These are phyloP conservation scores for Penicillium soppii DNA, from an alignment of 495 filamentous ascomycete species.

Conservation along the genomic window DNA sequence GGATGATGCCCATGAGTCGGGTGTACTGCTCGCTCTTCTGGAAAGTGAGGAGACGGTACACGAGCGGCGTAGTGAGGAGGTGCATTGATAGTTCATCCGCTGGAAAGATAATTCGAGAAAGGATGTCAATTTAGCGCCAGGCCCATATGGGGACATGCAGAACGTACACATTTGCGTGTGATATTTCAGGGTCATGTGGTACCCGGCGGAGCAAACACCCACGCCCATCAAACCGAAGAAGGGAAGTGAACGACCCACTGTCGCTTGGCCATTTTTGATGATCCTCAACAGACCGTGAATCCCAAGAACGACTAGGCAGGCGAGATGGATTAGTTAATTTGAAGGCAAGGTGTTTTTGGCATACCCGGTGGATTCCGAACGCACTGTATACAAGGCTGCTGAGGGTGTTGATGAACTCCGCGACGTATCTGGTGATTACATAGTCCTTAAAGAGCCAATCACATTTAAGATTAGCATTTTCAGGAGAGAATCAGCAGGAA, in stretches of 20 bases:
- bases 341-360: neutral
- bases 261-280: no score
- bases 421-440: conserved; percentile 30
- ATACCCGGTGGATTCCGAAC: conserved; percentile 4
- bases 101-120: conserved; percentile 3
- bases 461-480: no score
- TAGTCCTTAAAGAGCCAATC: conserved; percentile 31
- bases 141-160: no score
- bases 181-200: conserved; percentile 37
- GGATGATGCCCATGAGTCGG: conserved; percentile 14
- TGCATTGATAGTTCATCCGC: conserved; percentile 38
- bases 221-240: conserved; percentile 34
- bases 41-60: conserved; percentile 30
- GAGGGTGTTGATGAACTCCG: conserved; percentile 37
- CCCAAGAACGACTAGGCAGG: conserved; percentile 23
- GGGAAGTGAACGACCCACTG: conserved; percentile 27
- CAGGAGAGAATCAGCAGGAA: no score
- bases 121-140: no score
- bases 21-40: conserved; percentile 17
- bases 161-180: conserved; percentile 38
- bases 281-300: conserved; percentile 29
- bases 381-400: conserved; percentile 31
- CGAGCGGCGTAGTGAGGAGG: conserved; percentile 32
- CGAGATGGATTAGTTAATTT: no score
- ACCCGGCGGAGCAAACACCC: conserved; percentile 30